These are phyloP conservation scores for Manihot esculenta DNA, from an alignment of 441 rosid genomes.

Conservation along the genomic window DNA sequence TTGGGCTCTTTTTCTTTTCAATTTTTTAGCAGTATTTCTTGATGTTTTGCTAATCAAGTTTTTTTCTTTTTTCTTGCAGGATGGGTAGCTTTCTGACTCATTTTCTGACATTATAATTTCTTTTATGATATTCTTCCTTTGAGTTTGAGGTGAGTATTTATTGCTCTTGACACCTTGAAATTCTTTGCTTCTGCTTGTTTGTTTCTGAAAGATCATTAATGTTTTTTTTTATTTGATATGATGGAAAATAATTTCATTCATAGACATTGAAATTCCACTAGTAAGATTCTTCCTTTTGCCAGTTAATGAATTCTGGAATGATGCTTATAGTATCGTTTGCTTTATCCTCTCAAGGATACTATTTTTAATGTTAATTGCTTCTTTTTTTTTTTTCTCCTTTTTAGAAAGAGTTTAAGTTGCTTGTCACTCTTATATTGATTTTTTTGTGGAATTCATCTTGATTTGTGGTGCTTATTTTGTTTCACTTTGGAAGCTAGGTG, in stretches of 20 bases:
- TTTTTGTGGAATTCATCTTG: constrained; percentile 1
- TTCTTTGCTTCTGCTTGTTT: constrained; percentile 16
- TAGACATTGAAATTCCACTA: not conserved
- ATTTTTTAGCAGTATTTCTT: constrained; percentile 2
- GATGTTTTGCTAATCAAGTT: constrained; percentile 12
- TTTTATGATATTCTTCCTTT: constrained; percentile 18
- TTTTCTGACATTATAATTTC: constrained; percentile 24
- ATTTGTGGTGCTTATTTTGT: constrained; percentile 4
- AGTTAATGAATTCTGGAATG: not conserved
- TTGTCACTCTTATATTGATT: constrained; percentile 5
- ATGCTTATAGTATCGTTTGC: not conserved
- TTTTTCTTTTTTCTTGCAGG: constrained; percentile 22
- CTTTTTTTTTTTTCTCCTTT: no score
- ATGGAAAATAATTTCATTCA: not conserved
- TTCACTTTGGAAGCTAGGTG: constrained; percentile 25
- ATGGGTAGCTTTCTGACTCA: constrained; percentile 23
- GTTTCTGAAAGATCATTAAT: constrained; percentile 13
- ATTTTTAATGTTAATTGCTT: no score
- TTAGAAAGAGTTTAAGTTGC: not conserved
- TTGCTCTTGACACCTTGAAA: constrained; percentile 26
- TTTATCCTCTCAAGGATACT: no score
- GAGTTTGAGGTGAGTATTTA: constrained; percentile 33
- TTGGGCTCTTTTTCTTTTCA: not conserved
- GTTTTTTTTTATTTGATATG: not conserved
- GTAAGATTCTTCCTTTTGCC: not conserved